A percentile compares a stretch with the other conserved stretches of the same genome.
These are phyloP conservation scores for Pleurotus ostreatus DNA, from an alignment of 768 basidiomycete species.

Conservation along the genomic window DNA sequence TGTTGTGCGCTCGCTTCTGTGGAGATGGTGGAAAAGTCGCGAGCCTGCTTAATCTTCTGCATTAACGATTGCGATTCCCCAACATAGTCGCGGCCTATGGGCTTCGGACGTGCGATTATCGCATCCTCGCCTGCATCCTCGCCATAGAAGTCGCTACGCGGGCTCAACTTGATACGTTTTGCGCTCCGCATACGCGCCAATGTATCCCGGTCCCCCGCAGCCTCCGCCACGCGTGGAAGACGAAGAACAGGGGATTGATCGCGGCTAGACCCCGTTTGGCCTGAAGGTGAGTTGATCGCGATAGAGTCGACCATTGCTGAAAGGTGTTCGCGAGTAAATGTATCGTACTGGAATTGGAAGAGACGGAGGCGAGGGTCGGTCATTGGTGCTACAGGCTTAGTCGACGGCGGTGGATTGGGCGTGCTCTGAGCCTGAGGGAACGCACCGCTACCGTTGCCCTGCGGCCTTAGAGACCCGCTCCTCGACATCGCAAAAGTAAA, in stretches of 20 bases:
- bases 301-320: constrained; percentile 94
- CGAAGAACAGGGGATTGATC: constrained; percentile 45
- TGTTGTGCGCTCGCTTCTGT: constrained; percentile 46
- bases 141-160: constrained; percentile 53
- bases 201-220: constrained; percentile 29
- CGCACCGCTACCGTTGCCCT: constrained; percentile 17
- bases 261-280: constrained; percentile 39
- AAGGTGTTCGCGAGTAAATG: constrained; percentile 91
- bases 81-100: constrained; percentile 62
- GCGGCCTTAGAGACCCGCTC: constrained; percentile 23
- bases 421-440: constrained; percentile 63
- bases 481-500: constrained; percentile 77
- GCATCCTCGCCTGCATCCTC: constrained; percentile 45
- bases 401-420: constrained; percentile 35
- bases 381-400: constrained; percentile 27
- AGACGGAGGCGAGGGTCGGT: constrained; percentile 79
- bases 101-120: constrained; percentile 44
- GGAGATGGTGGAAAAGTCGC: constrained; percentile 74
- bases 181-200: constrained; percentile 63
- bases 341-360: constrained; percentile 95
- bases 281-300: constrained; percentile 73
- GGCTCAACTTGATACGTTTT: constrained; percentile 79
- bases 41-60: constrained; percentile 75
- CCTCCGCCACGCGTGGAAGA: constrained; percentile 46
- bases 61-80: constrained; percentile 75